Conservation (phyloP, 176 grass and related monocot genomes). For the Leersia perrieri region DNA sequence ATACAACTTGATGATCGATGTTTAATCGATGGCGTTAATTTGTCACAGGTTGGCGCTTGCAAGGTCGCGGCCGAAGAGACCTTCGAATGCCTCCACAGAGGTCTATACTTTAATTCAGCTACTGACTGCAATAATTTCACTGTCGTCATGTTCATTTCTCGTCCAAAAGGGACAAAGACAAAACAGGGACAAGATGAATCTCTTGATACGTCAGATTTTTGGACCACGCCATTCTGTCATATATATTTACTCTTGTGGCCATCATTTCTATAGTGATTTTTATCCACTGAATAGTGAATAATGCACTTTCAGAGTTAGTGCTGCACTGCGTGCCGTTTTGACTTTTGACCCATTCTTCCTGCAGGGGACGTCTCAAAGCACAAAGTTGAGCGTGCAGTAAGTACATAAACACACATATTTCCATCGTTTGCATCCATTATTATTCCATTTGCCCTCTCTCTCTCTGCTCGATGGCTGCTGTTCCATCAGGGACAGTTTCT, state of each 20-base stretch:
- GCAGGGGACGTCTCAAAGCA: constrained; percentile 49
- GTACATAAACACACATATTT: constrained; percentile 5
- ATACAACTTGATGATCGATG: background rate
- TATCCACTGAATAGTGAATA: background rate
- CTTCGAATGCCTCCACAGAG: constrained; percentile 52
- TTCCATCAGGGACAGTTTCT: background rate
- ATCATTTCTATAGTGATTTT: background rate
- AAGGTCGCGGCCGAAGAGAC: constrained; percentile 65
- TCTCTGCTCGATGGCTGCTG: background rate
- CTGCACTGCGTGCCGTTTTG: background rate
- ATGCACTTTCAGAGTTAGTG: background rate
- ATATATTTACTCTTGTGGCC: background rate
- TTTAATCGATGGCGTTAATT: background rate
- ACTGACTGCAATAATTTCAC: background rate
- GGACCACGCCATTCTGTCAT: background rate
- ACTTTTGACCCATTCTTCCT: background rate
- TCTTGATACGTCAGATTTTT: background rate
- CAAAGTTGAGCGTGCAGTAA: constrained; percentile 50
- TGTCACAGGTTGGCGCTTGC: constrained; percentile 52
- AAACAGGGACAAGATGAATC: too few relatives aligned
- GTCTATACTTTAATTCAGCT: background rate
- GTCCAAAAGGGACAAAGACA: background rate
- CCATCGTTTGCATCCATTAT: background rate
- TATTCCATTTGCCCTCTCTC: background rate
- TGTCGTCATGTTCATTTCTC: background rate